phyloP scores from a whole-genome alignment of 495 filamentous ascomycete genomes.

The Xylaria nigripes region DNA sequence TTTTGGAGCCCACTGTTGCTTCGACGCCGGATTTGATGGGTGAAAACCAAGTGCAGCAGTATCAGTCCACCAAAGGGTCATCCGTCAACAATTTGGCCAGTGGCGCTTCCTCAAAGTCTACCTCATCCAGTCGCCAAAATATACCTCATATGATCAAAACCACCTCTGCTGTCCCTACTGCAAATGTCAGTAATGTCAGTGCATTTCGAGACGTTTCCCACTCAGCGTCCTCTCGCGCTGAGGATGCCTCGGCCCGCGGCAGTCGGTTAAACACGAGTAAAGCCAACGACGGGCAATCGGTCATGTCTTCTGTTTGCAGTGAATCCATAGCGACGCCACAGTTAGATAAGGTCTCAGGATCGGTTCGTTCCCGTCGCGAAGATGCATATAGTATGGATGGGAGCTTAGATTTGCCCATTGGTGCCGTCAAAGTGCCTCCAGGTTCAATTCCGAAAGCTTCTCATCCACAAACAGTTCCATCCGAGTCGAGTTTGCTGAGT shows the following conservation, averaged over 20 bases:
- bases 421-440: slow-evolving; percentile 31
- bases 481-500: slow-evolving; percentile 19
- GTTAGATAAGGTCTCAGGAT: slow-evolving; percentile 29
- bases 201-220: slow-evolving; percentile 43
- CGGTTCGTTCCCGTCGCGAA: slow-evolving; percentile 31
- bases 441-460: slow-evolving; percentile 18
- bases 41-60: slow-evolving; percentile 30
- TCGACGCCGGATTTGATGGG: slow-evolving; percentile 27
- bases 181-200: slow-evolving; percentile 51
- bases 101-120: slow-evolving; percentile 40
- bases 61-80: slow-evolving; percentile 47
- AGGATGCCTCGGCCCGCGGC: slow-evolving; percentile 26
- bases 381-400: slow-evolving; percentile 33
- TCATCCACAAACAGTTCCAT: slow-evolving; percentile 14
- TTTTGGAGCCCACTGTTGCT: slow-evolving; percentile 29
- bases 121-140: slow-evolving; percentile 38
- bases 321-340: slow-evolving; percentile 25
- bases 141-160: slow-evolving; percentile 43
- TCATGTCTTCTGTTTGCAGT: slow-evolving; percentile 32
- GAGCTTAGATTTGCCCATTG: slow-evolving; percentile 33
- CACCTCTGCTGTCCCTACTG: slow-evolving; percentile 40
- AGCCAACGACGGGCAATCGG: slow-evolving; percentile 23
- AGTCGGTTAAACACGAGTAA: slow-evolving; percentile 31
- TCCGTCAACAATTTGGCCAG: slow-evolving; percentile 44
- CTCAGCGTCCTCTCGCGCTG: slow-evolving; percentile 29